Evolutionary conservation across 2,329 filamentous ascomycete species (phyloP).

Genomic region (Cytospora mali): DNA sequence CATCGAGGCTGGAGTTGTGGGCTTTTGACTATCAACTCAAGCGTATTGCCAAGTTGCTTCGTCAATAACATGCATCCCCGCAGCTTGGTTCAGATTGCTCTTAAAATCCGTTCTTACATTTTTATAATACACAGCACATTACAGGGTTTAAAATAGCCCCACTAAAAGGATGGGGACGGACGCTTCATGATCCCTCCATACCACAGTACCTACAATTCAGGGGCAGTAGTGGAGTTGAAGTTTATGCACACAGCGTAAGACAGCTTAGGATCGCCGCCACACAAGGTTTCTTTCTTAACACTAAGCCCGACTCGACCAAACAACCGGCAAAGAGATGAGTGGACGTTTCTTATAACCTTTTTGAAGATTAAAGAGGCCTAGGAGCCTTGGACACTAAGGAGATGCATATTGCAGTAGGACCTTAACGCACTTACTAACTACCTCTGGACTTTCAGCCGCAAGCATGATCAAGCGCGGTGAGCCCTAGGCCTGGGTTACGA

Average conservation of each 20-base stretch:
- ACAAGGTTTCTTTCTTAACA: neutral
- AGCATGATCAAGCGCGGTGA: no score
- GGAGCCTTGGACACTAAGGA: no score
- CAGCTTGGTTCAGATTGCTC: neutral
- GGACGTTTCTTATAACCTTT: no score
- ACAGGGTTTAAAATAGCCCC: neutral
- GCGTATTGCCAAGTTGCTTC: neutral
- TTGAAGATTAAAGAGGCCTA: no score
- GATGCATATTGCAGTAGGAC: no score
- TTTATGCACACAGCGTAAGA: neutral
- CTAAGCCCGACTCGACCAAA: no score
- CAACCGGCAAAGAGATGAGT: no score
- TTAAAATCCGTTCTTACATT: neutral
- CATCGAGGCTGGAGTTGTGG: conserved; percentile 2
- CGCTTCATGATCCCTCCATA: neutral
- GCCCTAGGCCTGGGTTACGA: no score
- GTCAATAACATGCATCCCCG: neutral
- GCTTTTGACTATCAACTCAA: neutral
- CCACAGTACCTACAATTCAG: neutral
- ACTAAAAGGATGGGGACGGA: neutral
- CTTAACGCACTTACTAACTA: no score
- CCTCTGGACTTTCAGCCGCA: no score
- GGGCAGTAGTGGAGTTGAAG: neutral
- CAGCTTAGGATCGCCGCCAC: neutral
- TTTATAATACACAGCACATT: neutral